These are phyloP conservation scores for Botrytis elliptica DNA, from an alignment of 2,329 filamentous ascomycete genomes.

Conservation along the genomic window DNA sequence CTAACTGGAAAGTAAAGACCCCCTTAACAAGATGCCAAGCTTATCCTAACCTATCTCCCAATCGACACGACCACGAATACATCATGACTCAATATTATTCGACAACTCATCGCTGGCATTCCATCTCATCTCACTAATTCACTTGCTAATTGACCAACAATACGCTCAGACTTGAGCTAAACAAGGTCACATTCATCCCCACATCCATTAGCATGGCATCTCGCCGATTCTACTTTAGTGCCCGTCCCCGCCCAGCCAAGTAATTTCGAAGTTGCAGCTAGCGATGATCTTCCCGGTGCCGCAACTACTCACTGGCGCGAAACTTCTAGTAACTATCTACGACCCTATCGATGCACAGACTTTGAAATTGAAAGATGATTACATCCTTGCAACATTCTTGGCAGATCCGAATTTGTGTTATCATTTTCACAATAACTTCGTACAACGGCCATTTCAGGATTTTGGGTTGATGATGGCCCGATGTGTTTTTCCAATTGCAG, in stretches of 20 bases:
- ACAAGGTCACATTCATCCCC: conserved; percentile 8
- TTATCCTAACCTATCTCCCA: neutral
- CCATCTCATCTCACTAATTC: neutral
- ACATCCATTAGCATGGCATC: neutral
- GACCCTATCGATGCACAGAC: conserved; percentile 5
- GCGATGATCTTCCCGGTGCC: conserved; percentile 13
- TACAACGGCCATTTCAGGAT: neutral
- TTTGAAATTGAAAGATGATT: conserved; percentile 6
- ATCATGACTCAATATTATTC: conserved; percentile 5
- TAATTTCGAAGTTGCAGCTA: neutral
- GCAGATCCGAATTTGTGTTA: conserved; percentile 2
- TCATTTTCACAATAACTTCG: neutral
- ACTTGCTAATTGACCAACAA: neutral
- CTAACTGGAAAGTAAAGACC: neutral
- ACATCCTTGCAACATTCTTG: neutral
- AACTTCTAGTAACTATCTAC: neutral
- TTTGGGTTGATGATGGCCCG: neutral
- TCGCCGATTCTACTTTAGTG: conserved; percentile 10
- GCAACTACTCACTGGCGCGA: conserved; percentile 1
- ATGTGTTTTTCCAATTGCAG: neutral
- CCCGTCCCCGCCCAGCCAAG: neutral
- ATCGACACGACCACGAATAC: conserved; percentile 2
- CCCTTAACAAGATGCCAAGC: neutral
- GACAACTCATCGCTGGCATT: conserved; percentile 6
- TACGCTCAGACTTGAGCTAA: conserved; percentile 1